Conservation (phyloP, 805 yeast species). For the Wickerhamiella brachini region DNA sequence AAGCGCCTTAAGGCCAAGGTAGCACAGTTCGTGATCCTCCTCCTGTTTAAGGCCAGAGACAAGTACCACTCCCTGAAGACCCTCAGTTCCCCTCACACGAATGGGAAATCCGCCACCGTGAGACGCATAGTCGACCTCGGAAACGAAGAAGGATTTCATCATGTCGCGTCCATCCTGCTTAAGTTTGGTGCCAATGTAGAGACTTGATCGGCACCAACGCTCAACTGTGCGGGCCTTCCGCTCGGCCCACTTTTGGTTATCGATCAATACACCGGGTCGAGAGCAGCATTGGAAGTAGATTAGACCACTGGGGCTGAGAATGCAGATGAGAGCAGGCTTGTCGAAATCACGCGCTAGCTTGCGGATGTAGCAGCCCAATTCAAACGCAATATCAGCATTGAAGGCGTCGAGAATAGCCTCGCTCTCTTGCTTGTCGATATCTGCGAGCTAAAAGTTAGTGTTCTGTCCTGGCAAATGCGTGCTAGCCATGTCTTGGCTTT, state of each 20-base stretch:
- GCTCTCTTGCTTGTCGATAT: conserved; percentile 18
- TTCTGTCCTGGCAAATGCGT: not conserved
- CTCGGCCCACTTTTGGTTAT: conserved; percentile 21
- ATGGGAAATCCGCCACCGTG: conserved; percentile 25
- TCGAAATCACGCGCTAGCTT: conserved; percentile 4
- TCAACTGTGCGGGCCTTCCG: conserved; percentile 20
- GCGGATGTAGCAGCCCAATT: conserved; percentile 61
- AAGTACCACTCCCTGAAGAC: conserved; percentile 20
- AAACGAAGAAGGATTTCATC: conserved; percentile 13
- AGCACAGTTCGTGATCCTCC: conserved; percentile 19
- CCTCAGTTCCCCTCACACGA: conserved; percentile 21
- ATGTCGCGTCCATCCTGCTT: conserved; percentile 14
- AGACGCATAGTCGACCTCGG: conserved; percentile 16
- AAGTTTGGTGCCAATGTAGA: conserved; percentile 20
- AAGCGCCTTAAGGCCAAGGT: conserved; percentile 7
- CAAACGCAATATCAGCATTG: conserved; percentile 50
- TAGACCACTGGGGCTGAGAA: conserved; percentile 16
- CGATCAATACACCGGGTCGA: conserved; percentile 20
- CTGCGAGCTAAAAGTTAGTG: conserved; percentile 7
- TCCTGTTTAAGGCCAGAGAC: conserved; percentile 22
- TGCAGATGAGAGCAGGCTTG: conserved; percentile 18
- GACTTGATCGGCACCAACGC: conserved; percentile 19
- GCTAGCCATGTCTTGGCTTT: too few species aligned
- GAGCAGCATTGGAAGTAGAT: conserved; percentile 19
- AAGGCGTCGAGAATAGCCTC: conserved; percentile 18